These are phyloP conservation scores for Colletotrichum somersetense DNA, from an alignment of 2,329 filamentous ascomycete genomes.

Conservation along the genomic window DNA sequence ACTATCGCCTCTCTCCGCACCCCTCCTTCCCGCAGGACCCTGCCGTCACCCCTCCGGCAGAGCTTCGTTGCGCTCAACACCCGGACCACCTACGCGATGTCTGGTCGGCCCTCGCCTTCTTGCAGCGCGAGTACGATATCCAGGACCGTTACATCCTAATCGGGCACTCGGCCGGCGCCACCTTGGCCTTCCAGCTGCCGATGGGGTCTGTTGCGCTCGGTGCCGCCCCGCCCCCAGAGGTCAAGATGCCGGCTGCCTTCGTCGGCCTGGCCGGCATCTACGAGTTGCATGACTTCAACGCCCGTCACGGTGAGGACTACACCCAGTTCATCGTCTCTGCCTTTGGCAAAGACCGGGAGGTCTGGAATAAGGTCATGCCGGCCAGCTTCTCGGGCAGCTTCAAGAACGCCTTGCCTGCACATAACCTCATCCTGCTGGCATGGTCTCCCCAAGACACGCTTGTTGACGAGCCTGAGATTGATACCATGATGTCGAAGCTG, in stretches of 20 bases:
- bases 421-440: conserved; percentile 55
- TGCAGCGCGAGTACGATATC: conserved; percentile 61
- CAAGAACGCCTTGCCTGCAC: conserved; percentile 52
- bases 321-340: conserved; percentile 68
- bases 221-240: conserved; percentile 43
- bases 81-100: conserved; percentile 72
- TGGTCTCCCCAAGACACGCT: conserved; percentile 63
- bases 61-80: conserved; percentile 62
- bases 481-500: conserved; percentile 66
- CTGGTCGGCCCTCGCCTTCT: conserved; percentile 61
- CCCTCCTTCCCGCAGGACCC: conserved; percentile 58
- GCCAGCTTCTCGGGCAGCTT: conserved; percentile 58
- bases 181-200: conserved; percentile 71
- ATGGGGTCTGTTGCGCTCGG: conserved; percentile 56
- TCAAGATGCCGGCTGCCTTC: conserved; percentile 63
- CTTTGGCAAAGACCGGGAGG: conserved; percentile 66
- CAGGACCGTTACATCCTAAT: conserved; percentile 66
- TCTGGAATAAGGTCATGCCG: conserved; percentile 70
- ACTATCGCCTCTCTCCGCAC: conserved; percentile 71
- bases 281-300: conserved; percentile 68
- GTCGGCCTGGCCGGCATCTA: conserved; percentile 76
- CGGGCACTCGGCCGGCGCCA: conserved; percentile 74
- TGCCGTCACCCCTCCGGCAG: conserved; percentile 36
- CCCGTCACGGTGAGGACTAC: conserved; percentile 64
- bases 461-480: conserved; percentile 69